Conservation (phyloP, 129 eudicot species). For the Flaveria ramosissima region DNA sequence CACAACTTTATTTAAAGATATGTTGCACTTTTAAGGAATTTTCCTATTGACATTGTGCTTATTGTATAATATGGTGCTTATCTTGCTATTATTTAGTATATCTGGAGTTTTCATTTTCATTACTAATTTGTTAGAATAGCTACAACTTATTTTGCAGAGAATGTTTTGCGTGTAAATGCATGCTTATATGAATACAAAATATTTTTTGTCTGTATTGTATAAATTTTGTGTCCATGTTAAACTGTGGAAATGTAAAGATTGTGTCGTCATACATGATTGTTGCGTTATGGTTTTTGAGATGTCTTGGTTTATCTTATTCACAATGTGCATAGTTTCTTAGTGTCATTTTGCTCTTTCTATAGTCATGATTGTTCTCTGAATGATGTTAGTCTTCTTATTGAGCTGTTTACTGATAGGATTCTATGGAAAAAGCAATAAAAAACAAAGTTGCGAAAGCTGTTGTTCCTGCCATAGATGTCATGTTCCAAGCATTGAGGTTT, state of each 20-base stretch:
- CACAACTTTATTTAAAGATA: background rate
- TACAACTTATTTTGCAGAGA: constrained; percentile 1
- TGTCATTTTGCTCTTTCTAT: background rate
- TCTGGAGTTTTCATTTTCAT: background rate
- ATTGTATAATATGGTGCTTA: background rate
- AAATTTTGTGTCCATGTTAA: background rate
- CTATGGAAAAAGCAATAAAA: constrained; percentile 99
- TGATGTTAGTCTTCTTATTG: background rate
- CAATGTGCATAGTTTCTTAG: background rate
- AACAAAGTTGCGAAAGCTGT: constrained; percentile 98
- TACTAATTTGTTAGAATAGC: background rate
- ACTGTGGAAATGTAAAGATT: background rate
- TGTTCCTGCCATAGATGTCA: constrained; percentile 99
- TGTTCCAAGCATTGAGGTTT: constrained; percentile 99
- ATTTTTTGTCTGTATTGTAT: background rate
- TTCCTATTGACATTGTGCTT: background rate
- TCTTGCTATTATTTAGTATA: constrained; percentile 7
- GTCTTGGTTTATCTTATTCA: background rate
- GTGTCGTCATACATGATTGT: background rate
- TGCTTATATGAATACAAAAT: background rate
- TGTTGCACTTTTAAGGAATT: background rate
- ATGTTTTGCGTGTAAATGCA: background rate
- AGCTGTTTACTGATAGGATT: constrained; percentile 59
- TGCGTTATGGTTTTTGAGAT: background rate
- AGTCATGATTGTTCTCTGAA: background rate